phyloP scores from a whole-genome alignment of 176 grass and related monocot species.

The Eleusine indica region DNA sequence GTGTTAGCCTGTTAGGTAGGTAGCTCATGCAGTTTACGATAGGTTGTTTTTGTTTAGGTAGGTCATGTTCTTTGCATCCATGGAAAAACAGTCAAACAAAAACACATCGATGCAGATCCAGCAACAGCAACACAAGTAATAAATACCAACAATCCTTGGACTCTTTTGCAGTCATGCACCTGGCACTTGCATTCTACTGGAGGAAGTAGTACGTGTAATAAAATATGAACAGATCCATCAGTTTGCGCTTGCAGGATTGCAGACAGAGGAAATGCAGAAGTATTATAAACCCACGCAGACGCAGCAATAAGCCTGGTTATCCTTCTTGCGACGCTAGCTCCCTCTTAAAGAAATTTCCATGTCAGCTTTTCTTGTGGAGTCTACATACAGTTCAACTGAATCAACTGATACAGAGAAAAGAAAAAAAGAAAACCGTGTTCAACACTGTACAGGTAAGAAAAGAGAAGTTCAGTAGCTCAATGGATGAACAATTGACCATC shows the following conservation, averaged over 20 bases:
- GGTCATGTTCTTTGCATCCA: background rate
- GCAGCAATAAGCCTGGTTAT: constrained; percentile 2
- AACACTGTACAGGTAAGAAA: constrained; percentile 19
- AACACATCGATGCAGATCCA: constrained; percentile 9
- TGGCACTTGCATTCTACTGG: constrained; percentile 17
- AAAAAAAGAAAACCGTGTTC: background rate
- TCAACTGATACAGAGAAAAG: background rate
- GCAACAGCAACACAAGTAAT: background rate
- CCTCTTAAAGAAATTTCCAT: constrained; percentile 14
- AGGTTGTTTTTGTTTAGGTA: constrained; percentile 32
- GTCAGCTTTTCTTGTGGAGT: constrained; percentile 35
- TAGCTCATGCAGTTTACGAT: constrained; percentile 29
- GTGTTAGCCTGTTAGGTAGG: background rate
- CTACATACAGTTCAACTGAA: constrained; percentile 1
- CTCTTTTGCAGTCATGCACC: constrained; percentile 14
- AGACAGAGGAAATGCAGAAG: constrained; percentile 28
- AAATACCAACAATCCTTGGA: constrained; percentile 17
- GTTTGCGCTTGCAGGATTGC: constrained; percentile 23
- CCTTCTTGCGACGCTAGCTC: constrained; percentile 11
- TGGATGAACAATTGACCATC: constrained; percentile 49
- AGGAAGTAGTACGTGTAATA: background rate
- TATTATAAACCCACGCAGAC: no score
- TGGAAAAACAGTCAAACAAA: constrained; percentile 19
- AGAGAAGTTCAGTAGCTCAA: constrained; percentile 2
- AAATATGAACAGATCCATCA: constrained; percentile 17